Evolutionary conservation across 2,329 filamentous ascomycete genomes (phyloP).

Genomic region (Fusarium agapanthi): DNA sequence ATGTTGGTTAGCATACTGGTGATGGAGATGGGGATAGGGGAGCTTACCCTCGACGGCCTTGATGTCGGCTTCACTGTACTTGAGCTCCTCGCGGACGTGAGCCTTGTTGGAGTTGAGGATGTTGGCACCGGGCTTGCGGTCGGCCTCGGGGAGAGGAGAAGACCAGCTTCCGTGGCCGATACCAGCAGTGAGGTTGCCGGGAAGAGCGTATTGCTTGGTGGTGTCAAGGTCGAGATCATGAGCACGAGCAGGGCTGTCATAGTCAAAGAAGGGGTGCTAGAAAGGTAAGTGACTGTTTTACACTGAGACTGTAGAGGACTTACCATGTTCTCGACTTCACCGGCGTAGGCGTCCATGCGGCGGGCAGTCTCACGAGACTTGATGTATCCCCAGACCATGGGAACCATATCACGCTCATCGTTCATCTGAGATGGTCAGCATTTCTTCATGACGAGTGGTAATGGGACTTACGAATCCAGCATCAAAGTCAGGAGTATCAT

Average conservation of each 20-base stretch:
- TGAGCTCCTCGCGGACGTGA: constrained; percentile 67
- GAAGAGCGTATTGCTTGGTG: constrained; percentile 78
- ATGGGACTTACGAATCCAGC: constrained; percentile 66
- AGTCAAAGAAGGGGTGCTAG: constrained; percentile 75
- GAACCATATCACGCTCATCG: constrained; percentile 83
- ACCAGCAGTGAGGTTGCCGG: constrained; percentile 74
- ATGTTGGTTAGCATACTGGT: neutral
- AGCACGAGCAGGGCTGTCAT: constrained; percentile 73
- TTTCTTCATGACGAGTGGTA: accelerated
- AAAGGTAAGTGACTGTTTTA: accelerated
- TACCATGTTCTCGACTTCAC: constrained; percentile 70
- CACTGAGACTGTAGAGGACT: constrained; percentile 20
- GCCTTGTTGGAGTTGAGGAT: constrained; percentile 71
- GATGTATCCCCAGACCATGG: constrained; percentile 87
- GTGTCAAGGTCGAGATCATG: constrained; percentile 78
- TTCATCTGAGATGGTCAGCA: constrained; percentile 64
- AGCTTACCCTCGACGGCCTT: constrained; percentile 67
- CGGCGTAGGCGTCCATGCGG: constrained; percentile 80
- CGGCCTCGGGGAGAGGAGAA: constrained; percentile 62
- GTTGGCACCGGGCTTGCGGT: constrained; percentile 55
- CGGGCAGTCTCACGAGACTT: constrained; percentile 83
- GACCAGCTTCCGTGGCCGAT: constrained; percentile 81
- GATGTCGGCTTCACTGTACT: constrained; percentile 72
- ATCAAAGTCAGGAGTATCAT: constrained; percentile 80
- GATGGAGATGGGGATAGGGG: accelerated